Percentiles rank a stretch among this genome's conserved stretches.
phyloP scores from a whole-genome alignment of 164 flowering plant species.

The Vitis cinerea region DNA sequence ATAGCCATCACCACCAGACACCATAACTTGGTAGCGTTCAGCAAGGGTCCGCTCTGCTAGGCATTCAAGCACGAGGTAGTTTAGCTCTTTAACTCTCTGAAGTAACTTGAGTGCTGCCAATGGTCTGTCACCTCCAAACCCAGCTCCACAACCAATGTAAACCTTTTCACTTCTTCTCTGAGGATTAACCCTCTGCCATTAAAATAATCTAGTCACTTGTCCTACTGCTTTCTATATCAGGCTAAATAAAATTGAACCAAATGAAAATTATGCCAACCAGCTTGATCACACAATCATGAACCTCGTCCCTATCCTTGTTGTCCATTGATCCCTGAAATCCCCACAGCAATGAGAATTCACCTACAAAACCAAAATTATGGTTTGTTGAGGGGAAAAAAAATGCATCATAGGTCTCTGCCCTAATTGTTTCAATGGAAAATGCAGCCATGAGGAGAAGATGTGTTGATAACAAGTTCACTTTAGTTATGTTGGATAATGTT shows the following conservation, averaged over 20 bases:
- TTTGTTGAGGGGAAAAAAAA: no score
- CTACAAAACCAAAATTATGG: no score
- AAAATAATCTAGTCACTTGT: background rate
- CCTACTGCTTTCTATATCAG: background rate
- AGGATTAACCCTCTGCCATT: slow-evolving; percentile 66
- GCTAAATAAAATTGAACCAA: background rate
- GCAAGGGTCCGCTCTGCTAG: slow-evolving; percentile 94
- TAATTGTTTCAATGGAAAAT: no score
- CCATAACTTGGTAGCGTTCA: slow-evolving; percentile 68
- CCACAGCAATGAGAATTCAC: background rate
- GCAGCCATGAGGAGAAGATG: no score
- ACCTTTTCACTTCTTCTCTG: slow-evolving; percentile 67
- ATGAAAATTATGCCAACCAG: slow-evolving; percentile 36
- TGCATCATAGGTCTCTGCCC: no score
- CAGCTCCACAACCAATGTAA: slow-evolving; percentile 92
- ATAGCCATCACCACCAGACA: slow-evolving; percentile 75
- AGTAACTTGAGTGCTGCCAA: slow-evolving; percentile 81
- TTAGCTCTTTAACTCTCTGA: slow-evolving; percentile 62
- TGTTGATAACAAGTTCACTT: no score
- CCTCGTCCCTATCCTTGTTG: slow-evolving; percentile 10
- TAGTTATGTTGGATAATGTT: no score
- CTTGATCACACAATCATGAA: slow-evolving; percentile 52
- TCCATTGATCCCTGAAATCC: slow-evolving; percentile 25
- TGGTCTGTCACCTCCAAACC: slow-evolving; percentile 96
- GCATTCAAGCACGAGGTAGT: slow-evolving; percentile 93